These are phyloP conservation scores for Scopulariopsis brevicaulis DNA, from an alignment of 2,329 filamentous ascomycete genomes.

Conservation along the genomic window DNA sequence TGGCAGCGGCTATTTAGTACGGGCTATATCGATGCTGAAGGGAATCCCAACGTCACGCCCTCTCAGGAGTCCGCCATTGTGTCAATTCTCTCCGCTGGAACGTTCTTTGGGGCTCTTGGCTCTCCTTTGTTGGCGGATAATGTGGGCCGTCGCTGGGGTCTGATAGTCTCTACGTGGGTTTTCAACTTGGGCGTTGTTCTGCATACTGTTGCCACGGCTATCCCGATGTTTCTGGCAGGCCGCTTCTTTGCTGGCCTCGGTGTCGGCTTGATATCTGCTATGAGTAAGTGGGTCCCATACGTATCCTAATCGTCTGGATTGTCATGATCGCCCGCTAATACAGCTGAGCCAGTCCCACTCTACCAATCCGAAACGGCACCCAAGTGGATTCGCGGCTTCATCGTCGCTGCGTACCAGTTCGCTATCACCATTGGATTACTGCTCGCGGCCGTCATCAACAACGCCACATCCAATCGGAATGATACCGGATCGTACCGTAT, in stretches of 20 bases:
- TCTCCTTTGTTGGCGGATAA: constrained; percentile 51
- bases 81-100: constrained; percentile 66
- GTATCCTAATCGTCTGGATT: not conserved
- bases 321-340: constrained; percentile 24
- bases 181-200: constrained; percentile 58
- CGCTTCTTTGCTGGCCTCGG: constrained; percentile 65
- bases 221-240: constrained; percentile 58
- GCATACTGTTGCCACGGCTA: constrained; percentile 47
- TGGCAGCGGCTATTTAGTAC: constrained; percentile 26
- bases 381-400: constrained; percentile 61
- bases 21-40: constrained; percentile 30
- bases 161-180: constrained; percentile 50
- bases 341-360: constrained; percentile 40
- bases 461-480: constrained; percentile 40
- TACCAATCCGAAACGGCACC: constrained; percentile 64
- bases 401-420: constrained; percentile 59
- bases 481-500: constrained; percentile 52
- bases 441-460: constrained; percentile 54
- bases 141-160: constrained; percentile 52
- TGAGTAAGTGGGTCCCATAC: constrained; percentile 27
- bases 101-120: constrained; percentile 60
- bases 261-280: constrained; percentile 62
- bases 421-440: constrained; percentile 61
- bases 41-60: constrained; percentile 34
- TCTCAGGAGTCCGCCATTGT: constrained; percentile 53